These are phyloP conservation scores for Ganoderma boninense DNA, from an alignment of 1,284 basidiomycete genomes.

Conservation along the genomic window DNA sequence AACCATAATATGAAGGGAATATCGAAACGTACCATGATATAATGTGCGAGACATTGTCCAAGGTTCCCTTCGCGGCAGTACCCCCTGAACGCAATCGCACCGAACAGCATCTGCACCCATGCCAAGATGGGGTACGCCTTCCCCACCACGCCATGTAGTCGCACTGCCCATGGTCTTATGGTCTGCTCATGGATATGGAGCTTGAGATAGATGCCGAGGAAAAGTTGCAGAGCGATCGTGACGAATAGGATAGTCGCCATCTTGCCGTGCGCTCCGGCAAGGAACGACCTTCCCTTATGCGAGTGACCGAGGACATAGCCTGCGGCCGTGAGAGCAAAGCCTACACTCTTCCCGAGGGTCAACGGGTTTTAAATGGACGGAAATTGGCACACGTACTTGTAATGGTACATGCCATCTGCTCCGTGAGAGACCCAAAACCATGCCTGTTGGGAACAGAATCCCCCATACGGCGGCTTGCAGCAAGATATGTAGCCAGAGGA, in stretches of 20 bases:
- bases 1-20: neutral
- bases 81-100: constrained; percentile 68
- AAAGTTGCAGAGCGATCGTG: constrained; percentile 74
- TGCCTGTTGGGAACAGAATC: constrained; percentile 84
- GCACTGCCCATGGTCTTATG: constrained; percentile 79
- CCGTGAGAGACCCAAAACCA: constrained; percentile 85
- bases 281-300: constrained; percentile 82
- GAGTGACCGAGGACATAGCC: constrained; percentile 83
- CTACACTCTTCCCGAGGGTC: constrained; percentile 57
- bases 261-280: constrained; percentile 72
- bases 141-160: constrained; percentile 83
- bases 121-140: constrained; percentile 89
- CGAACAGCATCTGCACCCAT: constrained; percentile 88
- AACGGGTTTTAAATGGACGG: neutral
- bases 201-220: constrained; percentile 90
- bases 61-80: constrained; percentile 79
- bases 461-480: constrained; percentile 84
- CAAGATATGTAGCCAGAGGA: constrained; percentile 83
- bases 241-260: constrained; percentile 76
- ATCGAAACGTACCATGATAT: constrained; percentile 74
- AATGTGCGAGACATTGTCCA: constrained; percentile 89
- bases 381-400: constrained; percentile 56
- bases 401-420: constrained; percentile 89
- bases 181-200: constrained; percentile 88
- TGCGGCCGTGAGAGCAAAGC: constrained; percentile 72